phyloP scores from a whole-genome alignment of 2,329 filamentous ascomycete genomes.

The Colletotrichum ledebouriae region DNA sequence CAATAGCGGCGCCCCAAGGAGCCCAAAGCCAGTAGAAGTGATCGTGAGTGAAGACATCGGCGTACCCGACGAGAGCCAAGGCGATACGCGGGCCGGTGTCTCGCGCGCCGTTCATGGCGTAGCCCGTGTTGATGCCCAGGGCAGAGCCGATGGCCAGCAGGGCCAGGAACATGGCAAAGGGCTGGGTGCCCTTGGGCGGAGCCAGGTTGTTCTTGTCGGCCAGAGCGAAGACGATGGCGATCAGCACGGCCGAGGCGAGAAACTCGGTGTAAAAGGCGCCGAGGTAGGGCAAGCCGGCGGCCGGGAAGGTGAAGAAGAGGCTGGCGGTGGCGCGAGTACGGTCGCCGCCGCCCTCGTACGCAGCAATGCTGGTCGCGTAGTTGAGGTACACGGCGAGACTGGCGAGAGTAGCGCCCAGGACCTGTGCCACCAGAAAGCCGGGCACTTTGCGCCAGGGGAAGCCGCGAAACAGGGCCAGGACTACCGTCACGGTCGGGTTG shows the following conservation, averaged over 20 bases:
- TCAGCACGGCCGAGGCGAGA: slow-evolving; percentile 52
- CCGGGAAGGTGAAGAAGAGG: slow-evolving; percentile 49
- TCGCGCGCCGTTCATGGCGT: slow-evolving; percentile 54
- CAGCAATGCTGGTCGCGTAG: slow-evolving; percentile 47
- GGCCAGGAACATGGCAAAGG: slow-evolving; percentile 53
- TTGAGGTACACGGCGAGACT: slow-evolving; percentile 45
- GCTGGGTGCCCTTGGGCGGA: slow-evolving; percentile 53
- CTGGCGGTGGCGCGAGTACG: slow-evolving; percentile 48
- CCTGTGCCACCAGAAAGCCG: slow-evolving; percentile 49
- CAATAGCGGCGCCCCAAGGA: slow-evolving; percentile 47
- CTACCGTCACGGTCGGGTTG: slow-evolving; percentile 54
- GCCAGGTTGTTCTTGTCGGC: slow-evolving; percentile 56
- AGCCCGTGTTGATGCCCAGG: slow-evolving; percentile 54
- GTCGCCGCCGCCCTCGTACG: slow-evolving; percentile 50
- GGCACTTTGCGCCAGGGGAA: slow-evolving; percentile 53
- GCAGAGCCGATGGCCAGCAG: slow-evolving; percentile 53
- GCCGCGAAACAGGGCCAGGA: slow-evolving; percentile 52
- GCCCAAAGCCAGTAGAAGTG: slow-evolving; percentile 52
- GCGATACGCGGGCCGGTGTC: slow-evolving; percentile 54
- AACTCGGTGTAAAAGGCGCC: slow-evolving; percentile 53
- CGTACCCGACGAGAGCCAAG: slow-evolving; percentile 50
- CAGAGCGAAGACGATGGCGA: slow-evolving; percentile 53
- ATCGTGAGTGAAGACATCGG: slow-evolving; percentile 46
- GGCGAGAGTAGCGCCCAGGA: slow-evolving; percentile 45
- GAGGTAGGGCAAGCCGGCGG: slow-evolving; percentile 48